A percentile compares a stretch with the other conserved stretches of the same genome.
Evolutionary conservation across 768 basidiomycete genomes (phyloP).

Genomic region (Leccinum variicolor): DNA sequence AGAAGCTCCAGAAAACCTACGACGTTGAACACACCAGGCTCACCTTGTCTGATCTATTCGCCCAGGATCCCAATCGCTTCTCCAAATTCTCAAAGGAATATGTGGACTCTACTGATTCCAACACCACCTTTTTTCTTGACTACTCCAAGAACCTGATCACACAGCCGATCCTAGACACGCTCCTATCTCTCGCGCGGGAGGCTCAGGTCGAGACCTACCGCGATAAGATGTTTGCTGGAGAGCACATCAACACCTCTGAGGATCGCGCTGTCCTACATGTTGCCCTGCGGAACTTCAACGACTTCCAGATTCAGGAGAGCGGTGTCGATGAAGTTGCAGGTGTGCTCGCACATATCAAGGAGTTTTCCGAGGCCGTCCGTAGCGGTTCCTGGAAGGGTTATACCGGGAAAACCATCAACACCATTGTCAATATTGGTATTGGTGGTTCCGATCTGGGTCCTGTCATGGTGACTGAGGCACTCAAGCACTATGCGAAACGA

Average conservation of each 20-base stretch:
- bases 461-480: slow-evolving; percentile 98
- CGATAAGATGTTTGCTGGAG: slow-evolving; percentile 92
- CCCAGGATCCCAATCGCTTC: slow-evolving; percentile 84
- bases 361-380: slow-evolving; percentile 82
- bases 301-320: slow-evolving; percentile 75
- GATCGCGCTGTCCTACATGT: slow-evolving; percentile 96
- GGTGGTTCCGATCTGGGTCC: slow-evolving; percentile 98
- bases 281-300: slow-evolving; percentile 78
- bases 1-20: slow-evolving; percentile 84
- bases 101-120: slow-evolving; percentile 58
- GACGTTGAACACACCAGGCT: slow-evolving; percentile 68
- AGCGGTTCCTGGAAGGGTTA: slow-evolving; percentile 94
- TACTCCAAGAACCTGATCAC: slow-evolving; percentile 97
- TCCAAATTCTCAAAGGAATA: slow-evolving; percentile 79
- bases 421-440: slow-evolving; percentile 98
- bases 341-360: slow-evolving; percentile 89
- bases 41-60: slow-evolving; percentile 90
- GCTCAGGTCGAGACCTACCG: slow-evolving; percentile 81
- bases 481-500: slow-evolving; percentile 89
- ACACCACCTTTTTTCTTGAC: slow-evolving; percentile 85
- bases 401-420: slow-evolving; percentile 91
- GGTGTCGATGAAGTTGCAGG: slow-evolving; percentile 79
- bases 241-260: slow-evolving; percentile 98
- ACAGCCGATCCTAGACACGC: slow-evolving; percentile 71
- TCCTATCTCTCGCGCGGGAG: slow-evolving; percentile 80